A percentile compares a stretch with the other conserved stretches of the same genome.
Conservation (phyloP, 257 asterid species). For the Primulina huaijiensis region DNA sequence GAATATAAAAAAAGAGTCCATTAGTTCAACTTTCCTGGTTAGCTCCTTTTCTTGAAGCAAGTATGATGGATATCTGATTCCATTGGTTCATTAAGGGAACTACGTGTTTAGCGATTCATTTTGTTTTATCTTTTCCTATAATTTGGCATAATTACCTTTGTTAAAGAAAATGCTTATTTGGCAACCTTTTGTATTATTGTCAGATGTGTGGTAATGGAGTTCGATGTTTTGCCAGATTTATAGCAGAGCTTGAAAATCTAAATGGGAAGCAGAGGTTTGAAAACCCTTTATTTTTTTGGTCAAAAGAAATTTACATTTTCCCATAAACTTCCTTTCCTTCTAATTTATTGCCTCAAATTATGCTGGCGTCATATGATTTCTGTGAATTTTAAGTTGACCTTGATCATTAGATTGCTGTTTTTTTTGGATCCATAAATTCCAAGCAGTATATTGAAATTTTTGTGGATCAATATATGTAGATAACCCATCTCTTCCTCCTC, state of each 20-base stretch:
- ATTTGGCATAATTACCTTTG: neutral
- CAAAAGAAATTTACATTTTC: neutral
- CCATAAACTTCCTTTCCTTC: neutral
- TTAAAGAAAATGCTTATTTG: neutral
- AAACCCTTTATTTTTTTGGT: slow-evolving; percentile 31
- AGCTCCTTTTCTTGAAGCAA: neutral
- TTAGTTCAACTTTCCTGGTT: neutral
- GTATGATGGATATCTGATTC: neutral
- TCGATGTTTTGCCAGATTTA: slow-evolving; percentile 85
- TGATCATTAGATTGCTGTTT: neutral
- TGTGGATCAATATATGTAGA: too few relatives aligned
- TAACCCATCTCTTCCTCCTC: too few relatives aligned
- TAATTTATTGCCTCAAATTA: neutral
- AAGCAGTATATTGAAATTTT: too few relatives aligned
- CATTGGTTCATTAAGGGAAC: neutral
- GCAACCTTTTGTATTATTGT: slow-evolving; percentile 20
- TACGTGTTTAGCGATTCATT: neutral
- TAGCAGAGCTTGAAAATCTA: slow-evolving; percentile 69
- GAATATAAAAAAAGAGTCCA: neutral
- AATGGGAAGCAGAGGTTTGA: slow-evolving; percentile 69
- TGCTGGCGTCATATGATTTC: neutral
- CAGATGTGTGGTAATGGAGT: slow-evolving; percentile 99
- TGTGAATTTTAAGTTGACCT: slow-evolving; percentile 7
- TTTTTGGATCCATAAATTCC: neutral
- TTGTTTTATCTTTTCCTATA: too few relatives aligned